Evolutionary conservation across 2,329 filamentous ascomycete genomes (phyloP).

Genomic region (Tolypocladium ophioglossoides): DNA sequence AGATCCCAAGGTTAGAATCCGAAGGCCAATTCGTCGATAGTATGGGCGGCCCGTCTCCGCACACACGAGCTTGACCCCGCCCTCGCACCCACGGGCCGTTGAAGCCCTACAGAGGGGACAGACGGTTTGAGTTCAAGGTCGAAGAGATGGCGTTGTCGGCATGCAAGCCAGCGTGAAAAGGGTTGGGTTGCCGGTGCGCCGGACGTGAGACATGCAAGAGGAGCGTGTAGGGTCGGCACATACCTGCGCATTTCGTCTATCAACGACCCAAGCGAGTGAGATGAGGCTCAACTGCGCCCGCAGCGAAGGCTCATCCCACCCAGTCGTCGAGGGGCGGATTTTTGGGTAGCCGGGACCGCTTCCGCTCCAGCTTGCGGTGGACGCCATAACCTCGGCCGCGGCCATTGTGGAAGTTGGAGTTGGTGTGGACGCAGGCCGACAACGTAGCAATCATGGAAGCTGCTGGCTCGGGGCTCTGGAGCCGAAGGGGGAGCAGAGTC

Average conservation of each 20-base stretch:
- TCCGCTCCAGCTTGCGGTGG: slow-evolving; percentile 31
- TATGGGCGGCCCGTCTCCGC: not conserved
- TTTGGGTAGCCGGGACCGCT: slow-evolving; percentile 26
- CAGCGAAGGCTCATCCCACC: slow-evolving; percentile 16
- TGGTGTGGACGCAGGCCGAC: slow-evolving; percentile 28
- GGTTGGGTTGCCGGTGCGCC: not conserved
- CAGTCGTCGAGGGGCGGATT: slow-evolving; percentile 21
- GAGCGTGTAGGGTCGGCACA: not conserved
- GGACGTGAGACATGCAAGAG: not conserved
- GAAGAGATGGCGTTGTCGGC: not conserved
- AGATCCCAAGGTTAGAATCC: not conserved
- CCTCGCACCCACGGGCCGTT: not conserved
- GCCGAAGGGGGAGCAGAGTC: slow-evolving; percentile 3
- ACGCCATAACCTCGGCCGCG: slow-evolving; percentile 35
- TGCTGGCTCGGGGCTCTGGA: slow-evolving; percentile 12
- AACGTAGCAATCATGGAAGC: slow-evolving; percentile 44
- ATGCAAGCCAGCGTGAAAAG: not conserved
- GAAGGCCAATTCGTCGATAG: not conserved
- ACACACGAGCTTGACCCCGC: not conserved
- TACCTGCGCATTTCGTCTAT: slow-evolving; percentile 4
- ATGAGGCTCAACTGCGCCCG: slow-evolving; percentile 25
- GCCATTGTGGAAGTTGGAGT: slow-evolving; percentile 43
- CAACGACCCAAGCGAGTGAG: slow-evolving; percentile 26
- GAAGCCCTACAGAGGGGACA: not conserved
- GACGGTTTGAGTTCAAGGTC: not conserved